Conservation (phyloP, 768 basidiomycete genomes). For the Lyophyllum decastes region DNA sequence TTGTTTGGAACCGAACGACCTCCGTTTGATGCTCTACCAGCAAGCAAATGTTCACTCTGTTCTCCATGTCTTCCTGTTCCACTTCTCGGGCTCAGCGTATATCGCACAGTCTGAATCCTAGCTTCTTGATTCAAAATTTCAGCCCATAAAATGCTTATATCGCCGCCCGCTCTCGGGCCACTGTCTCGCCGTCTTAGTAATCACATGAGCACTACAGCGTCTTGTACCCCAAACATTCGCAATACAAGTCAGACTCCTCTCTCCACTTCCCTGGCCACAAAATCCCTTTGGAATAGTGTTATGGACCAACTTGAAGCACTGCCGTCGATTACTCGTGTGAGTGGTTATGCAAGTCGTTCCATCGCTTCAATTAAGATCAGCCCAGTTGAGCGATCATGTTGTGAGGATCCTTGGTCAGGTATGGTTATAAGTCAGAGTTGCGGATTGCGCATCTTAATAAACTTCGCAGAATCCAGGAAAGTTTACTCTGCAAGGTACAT, state of each 20-base stretch:
- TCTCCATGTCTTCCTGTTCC: neutral
- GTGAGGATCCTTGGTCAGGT: slow-evolving; percentile 79
- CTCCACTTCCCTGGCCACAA: neutral
- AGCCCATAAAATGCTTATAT: neutral
- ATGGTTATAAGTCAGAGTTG: slow-evolving; percentile 15
- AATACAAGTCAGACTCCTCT: neutral
- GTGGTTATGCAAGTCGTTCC: slow-evolving; percentile 7
- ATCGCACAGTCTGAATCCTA: neutral
- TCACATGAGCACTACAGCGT: slow-evolving; percentile 16
- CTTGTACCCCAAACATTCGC: neutral
- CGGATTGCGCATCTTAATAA: neutral
- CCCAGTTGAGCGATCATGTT: slow-evolving; percentile 68
- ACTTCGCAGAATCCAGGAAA: slow-evolving; percentile 78
- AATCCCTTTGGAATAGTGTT: neutral
- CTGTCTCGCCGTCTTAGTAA: slow-evolving; percentile 5
- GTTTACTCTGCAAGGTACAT: slow-evolving; percentile 81
- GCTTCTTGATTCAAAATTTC: neutral
- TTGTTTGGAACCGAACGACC: slow-evolving; percentile 17
- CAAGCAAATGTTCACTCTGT: too few relatives aligned
- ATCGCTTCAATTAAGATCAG: slow-evolving; percentile 1
- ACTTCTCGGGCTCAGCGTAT: neutral
- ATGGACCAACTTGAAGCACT: slow-evolving; percentile 58
- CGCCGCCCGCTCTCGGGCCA: neutral
- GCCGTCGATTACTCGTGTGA: slow-evolving; percentile 55
- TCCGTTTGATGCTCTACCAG: too few relatives aligned